Evolutionary conservation across 176 grass and related monocot genomes (phyloP).

Genomic region (Avena eriantha): DNA sequence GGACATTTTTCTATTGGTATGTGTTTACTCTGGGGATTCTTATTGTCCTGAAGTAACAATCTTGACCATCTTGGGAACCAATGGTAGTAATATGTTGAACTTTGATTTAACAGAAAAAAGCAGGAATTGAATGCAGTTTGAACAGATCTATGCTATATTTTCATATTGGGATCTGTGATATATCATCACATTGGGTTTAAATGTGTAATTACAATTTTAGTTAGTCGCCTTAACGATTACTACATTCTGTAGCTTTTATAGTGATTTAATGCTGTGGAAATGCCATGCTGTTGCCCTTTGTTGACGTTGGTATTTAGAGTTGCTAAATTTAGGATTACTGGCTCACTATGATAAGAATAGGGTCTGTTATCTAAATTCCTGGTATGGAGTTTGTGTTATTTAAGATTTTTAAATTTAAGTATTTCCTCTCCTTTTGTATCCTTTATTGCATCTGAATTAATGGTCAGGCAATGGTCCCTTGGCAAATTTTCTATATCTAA

Average conservation of each 20-base stretch:
- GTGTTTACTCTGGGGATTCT: background rate
- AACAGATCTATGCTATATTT: constrained; percentile 15
- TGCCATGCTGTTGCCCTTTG: background rate
- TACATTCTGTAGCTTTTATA: background rate
- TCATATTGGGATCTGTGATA: background rate
- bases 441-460: background rate
- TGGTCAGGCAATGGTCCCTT: background rate
- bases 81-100: background rate
- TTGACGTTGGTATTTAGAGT: background rate
- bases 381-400: background rate
- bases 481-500: background rate
- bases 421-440: background rate
- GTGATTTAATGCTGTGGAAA: background rate
- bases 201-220: background rate
- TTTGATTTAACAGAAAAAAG: background rate
- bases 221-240: background rate
- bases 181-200: background rate
- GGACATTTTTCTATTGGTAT: background rate
- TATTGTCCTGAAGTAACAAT: background rate
- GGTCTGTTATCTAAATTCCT: background rate
- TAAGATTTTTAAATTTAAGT: background rate
- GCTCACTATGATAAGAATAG: background rate
- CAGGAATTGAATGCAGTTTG: background rate
- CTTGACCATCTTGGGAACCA: background rate
- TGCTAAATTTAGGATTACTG: background rate